These are phyloP conservation scores for Picea mariana DNA, from an alignment of 83 land plant species.

Conservation along the genomic window DNA sequence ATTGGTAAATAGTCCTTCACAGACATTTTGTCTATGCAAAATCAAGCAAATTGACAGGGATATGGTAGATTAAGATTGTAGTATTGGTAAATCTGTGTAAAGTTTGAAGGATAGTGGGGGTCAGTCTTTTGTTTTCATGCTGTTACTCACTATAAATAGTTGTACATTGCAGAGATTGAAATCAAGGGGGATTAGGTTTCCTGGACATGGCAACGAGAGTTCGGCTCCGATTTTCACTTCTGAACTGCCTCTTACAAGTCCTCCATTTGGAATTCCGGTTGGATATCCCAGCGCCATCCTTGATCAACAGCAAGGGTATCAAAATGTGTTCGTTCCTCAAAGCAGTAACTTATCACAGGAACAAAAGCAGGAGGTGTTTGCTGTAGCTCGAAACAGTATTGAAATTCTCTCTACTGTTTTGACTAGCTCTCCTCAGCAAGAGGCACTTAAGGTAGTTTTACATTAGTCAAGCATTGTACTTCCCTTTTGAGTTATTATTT, in stretches of 20 bases:
- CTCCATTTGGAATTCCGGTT: conserved; percentile 9
- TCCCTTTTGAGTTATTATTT: not conserved
- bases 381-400: conserved; percentile 86
- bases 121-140: not conserved
- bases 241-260: conserved; percentile 53
- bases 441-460: conserved; percentile 68
- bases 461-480: not conserved
- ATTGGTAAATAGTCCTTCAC: not conserved
- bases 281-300: conserved; percentile 14
- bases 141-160: not conserved
- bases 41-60: too few species aligned
- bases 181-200: conserved; percentile 88
- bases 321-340: conserved; percentile 35
- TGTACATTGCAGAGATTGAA: conserved; percentile 71
- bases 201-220: conserved; percentile 90
- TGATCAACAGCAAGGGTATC: conserved; percentile 20
- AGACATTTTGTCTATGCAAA: not conserved
- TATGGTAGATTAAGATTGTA: not conserved
- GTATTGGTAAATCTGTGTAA: not conserved
- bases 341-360: conserved; percentile 32
- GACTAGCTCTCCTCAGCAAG: conserved; percentile 94
- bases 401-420: conserved; percentile 89
- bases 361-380: conserved; percentile 80
- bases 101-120: not conserved
- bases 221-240: conserved; percentile 91